These are phyloP conservation scores for Lecanicillium sp. DNA, from an alignment of 2,329 filamentous ascomycete genomes.

Conservation along the genomic window DNA sequence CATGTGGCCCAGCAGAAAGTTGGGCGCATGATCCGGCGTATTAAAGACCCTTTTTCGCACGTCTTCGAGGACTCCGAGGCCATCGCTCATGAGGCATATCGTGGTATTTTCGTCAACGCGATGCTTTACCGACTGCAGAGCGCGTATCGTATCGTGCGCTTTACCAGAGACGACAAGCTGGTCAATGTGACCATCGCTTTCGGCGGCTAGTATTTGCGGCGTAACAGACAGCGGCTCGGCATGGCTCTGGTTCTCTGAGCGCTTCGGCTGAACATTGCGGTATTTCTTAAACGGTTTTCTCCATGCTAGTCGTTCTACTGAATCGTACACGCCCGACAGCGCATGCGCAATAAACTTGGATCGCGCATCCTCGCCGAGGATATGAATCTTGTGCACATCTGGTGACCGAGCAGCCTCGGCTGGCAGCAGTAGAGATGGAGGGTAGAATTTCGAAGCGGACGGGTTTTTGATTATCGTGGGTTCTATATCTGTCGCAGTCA, in stretches of 20 bases:
- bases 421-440: slow-evolving; percentile 28
- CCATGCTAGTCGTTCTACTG: slow-evolving; percentile 26
- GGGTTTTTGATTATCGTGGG: slow-evolving; percentile 13
- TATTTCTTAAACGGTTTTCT: slow-evolving; percentile 19
- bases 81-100: slow-evolving; percentile 70
- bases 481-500: slow-evolving; percentile 13
- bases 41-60: slow-evolving; percentile 65
- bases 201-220: slow-evolving; percentile 1
- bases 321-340: slow-evolving; percentile 31
- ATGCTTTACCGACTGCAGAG: slow-evolving; percentile 52
- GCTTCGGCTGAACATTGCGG: slow-evolving; percentile 18
- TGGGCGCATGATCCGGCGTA: slow-evolving; percentile 55
- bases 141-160: slow-evolving; percentile 44
- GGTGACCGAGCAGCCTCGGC: slow-evolving; percentile 22
- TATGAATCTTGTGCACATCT: slow-evolving; percentile 30
- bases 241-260: slow-evolving; percentile 11
- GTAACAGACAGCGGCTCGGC: slow-evolving; percentile 8
- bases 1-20: slow-evolving; percentile 64
- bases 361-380: slow-evolving; percentile 31
- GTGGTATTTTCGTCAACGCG: slow-evolving; percentile 62
- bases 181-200: slow-evolving; percentile 49
- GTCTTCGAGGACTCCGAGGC: slow-evolving; percentile 74
- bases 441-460: slow-evolving; percentile 18
- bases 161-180: slow-evolving; percentile 60
- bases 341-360: slow-evolving; percentile 33